Evolutionary conservation across 768 basidiomycete genomes (phyloP).

Genomic region (Lanmaoa rubissima): DNA sequence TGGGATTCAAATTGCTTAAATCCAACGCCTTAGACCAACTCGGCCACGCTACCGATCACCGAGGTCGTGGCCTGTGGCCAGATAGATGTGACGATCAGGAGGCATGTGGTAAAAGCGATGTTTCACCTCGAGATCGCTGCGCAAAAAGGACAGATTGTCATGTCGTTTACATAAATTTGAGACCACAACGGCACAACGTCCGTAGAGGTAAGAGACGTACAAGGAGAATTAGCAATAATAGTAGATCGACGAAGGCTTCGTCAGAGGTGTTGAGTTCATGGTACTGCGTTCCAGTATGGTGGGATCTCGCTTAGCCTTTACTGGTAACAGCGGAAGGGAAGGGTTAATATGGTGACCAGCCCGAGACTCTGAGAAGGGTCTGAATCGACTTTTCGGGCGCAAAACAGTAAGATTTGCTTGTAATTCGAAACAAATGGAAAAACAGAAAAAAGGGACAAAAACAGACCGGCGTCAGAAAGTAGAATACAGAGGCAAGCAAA

Average conservation of each 20-base stretch:
- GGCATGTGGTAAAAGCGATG: too few relatives aligned
- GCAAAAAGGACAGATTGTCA: background rate
- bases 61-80: background rate
- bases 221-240: background rate
- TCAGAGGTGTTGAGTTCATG: background rate
- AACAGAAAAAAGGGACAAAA: slow-evolving; percentile 1
- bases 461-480: slow-evolving; percentile 16
- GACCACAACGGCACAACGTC: background rate
- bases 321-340: background rate
- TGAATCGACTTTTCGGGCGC: background rate
- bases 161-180: background rate
- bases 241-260: too few relatives aligned
- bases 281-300: background rate
- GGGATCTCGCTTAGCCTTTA: background rate
- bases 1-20: slow-evolving; percentile 80
- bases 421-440: slow-evolving; percentile 13
- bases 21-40: slow-evolving; percentile 92
- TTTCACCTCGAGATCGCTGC: background rate
- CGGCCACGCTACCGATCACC: slow-evolving; percentile 67
- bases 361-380: too few relatives aligned
- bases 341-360: too few relatives aligned
- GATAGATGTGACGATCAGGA: background rate
- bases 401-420: slow-evolving; percentile 6
- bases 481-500: slow-evolving; percentile 30
- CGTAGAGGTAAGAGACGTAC: background rate